Evolutionary conservation across 176 grass and related monocot genomes (phyloP).

Genomic region (Avena eriantha): DNA sequence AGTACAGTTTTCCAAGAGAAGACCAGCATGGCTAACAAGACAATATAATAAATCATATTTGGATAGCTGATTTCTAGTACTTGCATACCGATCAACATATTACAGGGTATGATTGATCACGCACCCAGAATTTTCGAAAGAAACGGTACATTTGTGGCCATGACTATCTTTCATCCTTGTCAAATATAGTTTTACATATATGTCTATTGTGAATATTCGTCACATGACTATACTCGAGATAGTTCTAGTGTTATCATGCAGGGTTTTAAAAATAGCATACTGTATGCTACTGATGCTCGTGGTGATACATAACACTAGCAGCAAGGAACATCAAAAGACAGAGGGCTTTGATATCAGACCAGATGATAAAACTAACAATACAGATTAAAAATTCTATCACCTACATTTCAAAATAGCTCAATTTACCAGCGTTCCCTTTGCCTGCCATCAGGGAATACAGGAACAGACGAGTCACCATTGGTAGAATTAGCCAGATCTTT

Average conservation of each 20-base stretch:
- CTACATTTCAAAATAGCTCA: constrained; percentile 1
- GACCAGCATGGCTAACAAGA: neutral
- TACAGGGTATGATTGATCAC: neutral
- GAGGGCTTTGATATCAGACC: constrained; percentile 23
- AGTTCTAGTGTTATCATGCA: constrained; percentile 16
- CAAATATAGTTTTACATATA: constrained; percentile 4
- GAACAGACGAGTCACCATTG: constrained; percentile 44
- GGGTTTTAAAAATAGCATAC: neutral
- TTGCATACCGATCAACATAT: neutral
- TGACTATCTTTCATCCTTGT: constrained; percentile 12
- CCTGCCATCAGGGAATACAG: constrained; percentile 83
- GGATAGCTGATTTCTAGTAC: neutral
- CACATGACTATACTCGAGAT: neutral
- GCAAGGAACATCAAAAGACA: constrained; percentile 33
- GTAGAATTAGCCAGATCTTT: constrained; percentile 12
- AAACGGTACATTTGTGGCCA: neutral
- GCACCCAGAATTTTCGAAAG: neutral
- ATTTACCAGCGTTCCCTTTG: constrained; percentile 82
- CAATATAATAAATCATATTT: neutral
- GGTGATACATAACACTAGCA: constrained; percentile 31
- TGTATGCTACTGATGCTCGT: neutral
- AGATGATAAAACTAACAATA: constrained; percentile 33
- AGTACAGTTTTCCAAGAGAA: neutral
- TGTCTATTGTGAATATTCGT: constrained; percentile 10
- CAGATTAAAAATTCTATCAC: constrained; percentile 39